Percentiles rank a stretch among this genome's conserved stretches.
These are phyloP conservation scores for Puccinellia tenuiflora DNA, from an alignment of 176 grass and related monocot species.

Conservation along the genomic window DNA sequence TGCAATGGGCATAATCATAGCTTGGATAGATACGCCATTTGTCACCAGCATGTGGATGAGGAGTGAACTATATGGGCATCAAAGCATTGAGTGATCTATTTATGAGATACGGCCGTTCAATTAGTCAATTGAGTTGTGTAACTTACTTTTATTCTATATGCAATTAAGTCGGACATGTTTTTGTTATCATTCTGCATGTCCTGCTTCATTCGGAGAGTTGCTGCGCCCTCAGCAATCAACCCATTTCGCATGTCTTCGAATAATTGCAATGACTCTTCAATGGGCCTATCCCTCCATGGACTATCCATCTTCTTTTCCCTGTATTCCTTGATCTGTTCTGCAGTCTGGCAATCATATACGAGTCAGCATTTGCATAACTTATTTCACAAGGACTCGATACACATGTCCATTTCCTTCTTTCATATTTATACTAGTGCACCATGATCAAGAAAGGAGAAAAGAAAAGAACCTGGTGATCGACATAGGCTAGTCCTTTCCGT, in stretches of 20 bases:
- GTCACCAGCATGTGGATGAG: constrained; percentile 93
- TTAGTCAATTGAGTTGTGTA: background rate
- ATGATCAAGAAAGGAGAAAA: background rate
- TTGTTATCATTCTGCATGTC: constrained; percentile 99
- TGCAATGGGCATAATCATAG: constrained; percentile 95
- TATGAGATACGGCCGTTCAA: constrained; percentile 7
- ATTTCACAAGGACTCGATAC: constrained; percentile 20
- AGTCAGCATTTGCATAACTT: constrained; percentile 3
- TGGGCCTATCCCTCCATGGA: constrained; percentile 91
- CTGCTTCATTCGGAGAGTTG: constrained; percentile 94
- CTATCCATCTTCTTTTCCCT: constrained; percentile 96
- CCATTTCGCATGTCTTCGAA: constrained; percentile 91
- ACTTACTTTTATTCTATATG: constrained; percentile 98
- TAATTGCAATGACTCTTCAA: constrained; percentile 75
- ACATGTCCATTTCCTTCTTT: constrained; percentile 1
- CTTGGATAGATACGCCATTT: constrained; percentile 99
- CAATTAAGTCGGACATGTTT: constrained; percentile 96
- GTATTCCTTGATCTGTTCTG: constrained; percentile 92
- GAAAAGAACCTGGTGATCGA: constrained; percentile 87
- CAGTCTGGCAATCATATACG: constrained; percentile 48
- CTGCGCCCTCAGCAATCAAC: constrained; percentile 76
- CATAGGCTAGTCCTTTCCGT: constrained; percentile 82
- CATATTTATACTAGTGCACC: background rate
- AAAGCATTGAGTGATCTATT: constrained; percentile 9
- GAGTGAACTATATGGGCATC: constrained; percentile 56